Evolutionary conservation across 2,329 filamentous ascomycete species (phyloP).

Genomic region (Sporothrix sp.): DNA sequence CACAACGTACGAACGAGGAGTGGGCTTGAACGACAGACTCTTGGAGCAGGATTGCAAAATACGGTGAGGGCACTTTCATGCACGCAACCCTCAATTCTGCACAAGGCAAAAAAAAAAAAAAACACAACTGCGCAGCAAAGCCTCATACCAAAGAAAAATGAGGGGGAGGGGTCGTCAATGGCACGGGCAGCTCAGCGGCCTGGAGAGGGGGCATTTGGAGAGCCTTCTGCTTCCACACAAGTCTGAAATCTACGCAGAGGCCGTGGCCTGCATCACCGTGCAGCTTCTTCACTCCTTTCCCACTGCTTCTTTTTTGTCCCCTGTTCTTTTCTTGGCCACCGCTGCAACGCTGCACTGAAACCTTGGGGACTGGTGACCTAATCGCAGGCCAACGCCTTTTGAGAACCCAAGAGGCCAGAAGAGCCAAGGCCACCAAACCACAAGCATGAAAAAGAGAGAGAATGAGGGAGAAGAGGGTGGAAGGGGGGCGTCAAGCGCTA

Average conservation of each 20-base stretch:
- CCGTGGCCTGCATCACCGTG: not conserved
- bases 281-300: not conserved
- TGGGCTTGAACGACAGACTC: too few relatives aligned
- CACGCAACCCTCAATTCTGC: too few relatives aligned
- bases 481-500: not conserved
- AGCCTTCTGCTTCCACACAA: not conserved
- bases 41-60: too few relatives aligned
- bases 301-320: not conserved
- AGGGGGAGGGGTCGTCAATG: not conserved
- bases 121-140: not conserved
- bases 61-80: too few relatives aligned
- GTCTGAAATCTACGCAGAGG: constrained; percentile 7
- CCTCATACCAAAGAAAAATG: not conserved
- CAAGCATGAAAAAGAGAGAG: not conserved
- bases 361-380: constrained; percentile 1
- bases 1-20: too few relatives aligned
- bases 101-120: not conserved
- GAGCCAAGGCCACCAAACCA: not conserved
- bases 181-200: not conserved
- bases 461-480: not conserved
- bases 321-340: not conserved
- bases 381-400: not conserved
- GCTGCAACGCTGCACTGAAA: constrained; percentile 9
- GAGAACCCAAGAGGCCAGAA: not conserved
- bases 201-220: not conserved